Conservation (phyloP, 495 filamentous ascomycete species). For the Penicillium fimorum region DNA sequence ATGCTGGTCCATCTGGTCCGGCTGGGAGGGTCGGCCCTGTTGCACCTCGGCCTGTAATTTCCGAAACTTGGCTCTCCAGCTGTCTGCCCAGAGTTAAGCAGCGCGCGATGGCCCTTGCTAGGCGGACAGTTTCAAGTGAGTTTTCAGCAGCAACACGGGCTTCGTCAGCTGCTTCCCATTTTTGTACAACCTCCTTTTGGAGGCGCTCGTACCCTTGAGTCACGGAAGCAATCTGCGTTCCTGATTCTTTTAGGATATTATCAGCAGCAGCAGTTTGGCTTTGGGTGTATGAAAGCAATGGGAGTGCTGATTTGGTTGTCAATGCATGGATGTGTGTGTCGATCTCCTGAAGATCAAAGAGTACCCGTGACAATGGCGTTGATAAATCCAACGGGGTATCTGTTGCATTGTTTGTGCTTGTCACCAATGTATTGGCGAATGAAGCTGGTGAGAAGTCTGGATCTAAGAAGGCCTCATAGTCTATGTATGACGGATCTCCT, state of each 20-base stretch:
- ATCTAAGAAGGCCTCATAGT: constrained; percentile 89
- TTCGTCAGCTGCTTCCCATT: constrained; percentile 78
- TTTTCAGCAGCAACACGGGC: constrained; percentile 69
- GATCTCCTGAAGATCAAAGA: constrained; percentile 96
- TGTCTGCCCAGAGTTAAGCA: constrained; percentile 79
- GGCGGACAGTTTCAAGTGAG: constrained; percentile 72
- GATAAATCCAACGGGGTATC: constrained; percentile 90
- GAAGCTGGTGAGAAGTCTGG: constrained; percentile 73
- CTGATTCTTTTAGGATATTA: constrained; percentile 67
- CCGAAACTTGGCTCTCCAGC: constrained; percentile 76
- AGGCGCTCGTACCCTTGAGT: constrained; percentile 81
- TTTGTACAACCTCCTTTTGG: constrained; percentile 75
- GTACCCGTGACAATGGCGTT: constrained; percentile 86
- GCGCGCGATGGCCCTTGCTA: constrained; percentile 72
- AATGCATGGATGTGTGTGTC: constrained; percentile 92
- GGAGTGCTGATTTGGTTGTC: constrained; percentile 79
- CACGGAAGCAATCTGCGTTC: constrained; percentile 71
- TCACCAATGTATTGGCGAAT: constrained; percentile 87
- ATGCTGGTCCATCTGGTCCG: constrained; percentile 23
- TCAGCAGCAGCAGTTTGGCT: constrained; percentile 65
- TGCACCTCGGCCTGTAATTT: constrained; percentile 50
- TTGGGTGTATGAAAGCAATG: constrained; percentile 76
- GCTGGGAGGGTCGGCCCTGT: constrained; percentile 12
- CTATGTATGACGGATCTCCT: constrained; percentile 77
- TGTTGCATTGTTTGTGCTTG: constrained; percentile 85